Percentiles rank a stretch among this genome's conserved stretches.
These are phyloP conservation scores for Cryphonectria naterciae DNA, from an alignment of 2,329 filamentous ascomycete genomes.

Conservation along the genomic window DNA sequence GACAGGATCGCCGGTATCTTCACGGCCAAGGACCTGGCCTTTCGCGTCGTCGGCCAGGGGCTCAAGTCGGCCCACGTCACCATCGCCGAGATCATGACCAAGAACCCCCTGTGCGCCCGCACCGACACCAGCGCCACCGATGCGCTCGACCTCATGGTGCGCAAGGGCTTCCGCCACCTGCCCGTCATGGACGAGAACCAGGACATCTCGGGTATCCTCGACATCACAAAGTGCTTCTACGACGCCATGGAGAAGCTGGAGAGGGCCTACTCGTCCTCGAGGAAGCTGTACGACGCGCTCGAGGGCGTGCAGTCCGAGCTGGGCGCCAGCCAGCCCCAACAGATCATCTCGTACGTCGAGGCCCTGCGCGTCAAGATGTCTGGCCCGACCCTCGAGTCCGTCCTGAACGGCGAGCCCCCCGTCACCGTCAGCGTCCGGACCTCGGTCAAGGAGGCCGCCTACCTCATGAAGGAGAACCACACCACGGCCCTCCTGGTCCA, in stretches of 20 bases:
- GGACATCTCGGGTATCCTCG: conserved; percentile 95
- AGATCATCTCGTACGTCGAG: conserved; percentile 99
- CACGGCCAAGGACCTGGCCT: conserved; percentile 97
- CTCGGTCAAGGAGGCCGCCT: conserved; percentile 92
- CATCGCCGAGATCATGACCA: conserved; percentile 99
- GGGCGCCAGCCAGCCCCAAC: conserved; percentile 92
- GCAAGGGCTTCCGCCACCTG: conserved; percentile 95
- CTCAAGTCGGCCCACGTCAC: conserved; percentile 88
- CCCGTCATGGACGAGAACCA: conserved; percentile 99
- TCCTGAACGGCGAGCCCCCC: conserved; percentile 87
- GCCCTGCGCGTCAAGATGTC: conserved; percentile 96
- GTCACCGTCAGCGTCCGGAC: conserved; percentile 95
- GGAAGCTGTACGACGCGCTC: conserved; percentile 94
- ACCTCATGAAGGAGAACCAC: conserved; percentile 98
- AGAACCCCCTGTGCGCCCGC: conserved; percentile 95
- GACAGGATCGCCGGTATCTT: conserved; percentile 98
- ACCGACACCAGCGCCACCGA: conserved; percentile 98
- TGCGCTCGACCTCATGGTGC: conserved; percentile 95
- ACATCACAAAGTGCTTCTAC: conserved; percentile 99
- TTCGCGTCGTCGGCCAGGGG: conserved; percentile 90
- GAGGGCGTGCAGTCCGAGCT: conserved; percentile 98
- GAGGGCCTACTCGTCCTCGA: conserved; percentile 95
- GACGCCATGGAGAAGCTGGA: conserved; percentile 99
- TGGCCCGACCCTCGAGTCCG: conserved; percentile 91
- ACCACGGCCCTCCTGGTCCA: conserved; percentile 96